These are phyloP conservation scores for Huntiella bhutanensis DNA, from an alignment of 2,329 filamentous ascomycete species.

Conservation along the genomic window DNA sequence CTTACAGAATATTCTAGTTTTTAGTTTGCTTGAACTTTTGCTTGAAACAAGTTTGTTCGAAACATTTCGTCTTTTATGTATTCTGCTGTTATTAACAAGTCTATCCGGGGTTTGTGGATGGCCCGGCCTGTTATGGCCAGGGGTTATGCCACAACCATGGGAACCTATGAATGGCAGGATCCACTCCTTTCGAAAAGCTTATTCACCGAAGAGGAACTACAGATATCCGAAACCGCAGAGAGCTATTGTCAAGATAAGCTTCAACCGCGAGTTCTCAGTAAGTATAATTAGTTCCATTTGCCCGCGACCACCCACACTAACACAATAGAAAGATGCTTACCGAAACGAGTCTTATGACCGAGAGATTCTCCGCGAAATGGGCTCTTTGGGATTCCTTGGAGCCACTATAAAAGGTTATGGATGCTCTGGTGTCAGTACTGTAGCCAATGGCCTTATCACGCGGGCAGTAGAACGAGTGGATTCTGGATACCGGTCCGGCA, in stretches of 20 bases:
- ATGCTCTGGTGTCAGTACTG: constrained; percentile 72
- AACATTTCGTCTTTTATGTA: not conserved
- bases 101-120: not conserved
- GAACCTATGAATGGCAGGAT: constrained; percentile 73
- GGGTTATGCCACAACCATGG: not conserved
- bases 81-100: not conserved
- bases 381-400: constrained; percentile 72
- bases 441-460: constrained; percentile 78
- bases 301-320: not conserved
- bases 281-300: constrained; percentile 16
- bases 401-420: constrained; percentile 75
- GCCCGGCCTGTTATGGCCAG: not conserved
- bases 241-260: constrained; percentile 85
- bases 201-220: constrained; percentile 75
- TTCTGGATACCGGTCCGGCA: constrained; percentile 77
- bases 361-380: constrained; percentile 79
- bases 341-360: constrained; percentile 71
- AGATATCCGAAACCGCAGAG: constrained; percentile 78
- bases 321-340: constrained; percentile 46
- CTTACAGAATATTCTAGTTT: not conserved
- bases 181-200: constrained; percentile 57
- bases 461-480: constrained; percentile 81
- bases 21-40: not conserved
- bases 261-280: constrained; percentile 70
- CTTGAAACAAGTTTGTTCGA: too few relatives aligned